Conservation (phyloP, 495 filamentous ascomycete genomes). For the Penicillium canariense region DNA sequence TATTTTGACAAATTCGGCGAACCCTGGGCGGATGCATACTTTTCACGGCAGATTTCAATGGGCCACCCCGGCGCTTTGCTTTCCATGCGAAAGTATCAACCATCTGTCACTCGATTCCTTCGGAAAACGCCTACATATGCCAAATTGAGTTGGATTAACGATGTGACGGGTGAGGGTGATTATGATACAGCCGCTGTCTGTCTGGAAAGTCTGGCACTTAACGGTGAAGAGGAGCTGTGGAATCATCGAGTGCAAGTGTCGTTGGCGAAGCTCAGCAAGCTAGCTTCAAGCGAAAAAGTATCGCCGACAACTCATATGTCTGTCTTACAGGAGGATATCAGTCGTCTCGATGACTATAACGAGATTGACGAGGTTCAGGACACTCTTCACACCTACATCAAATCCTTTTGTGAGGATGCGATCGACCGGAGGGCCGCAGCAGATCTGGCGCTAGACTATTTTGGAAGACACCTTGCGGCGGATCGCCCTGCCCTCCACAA, state of each 20-base stretch:
- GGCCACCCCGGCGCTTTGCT: slow-evolving; percentile 66
- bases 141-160: slow-evolving; percentile 92
- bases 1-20: slow-evolving; percentile 75
- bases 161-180: slow-evolving; percentile 69
- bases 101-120: slow-evolving; percentile 71
- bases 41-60: slow-evolving; percentile 67
- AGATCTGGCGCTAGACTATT: slow-evolving; percentile 68
- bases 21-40: slow-evolving; percentile 75
- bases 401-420: slow-evolving; percentile 57
- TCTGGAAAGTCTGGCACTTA: slow-evolving; percentile 61
- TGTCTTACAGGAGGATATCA: slow-evolving; percentile 33
- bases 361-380: slow-evolving; percentile 72
- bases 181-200: slow-evolving; percentile 66
- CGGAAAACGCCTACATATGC: slow-evolving; percentile 63
- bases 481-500: slow-evolving; percentile 61
- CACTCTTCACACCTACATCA: slow-evolving; percentile 59
- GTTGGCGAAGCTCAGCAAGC: slow-evolving; percentile 73
- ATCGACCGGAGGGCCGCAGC: slow-evolving; percentile 76
- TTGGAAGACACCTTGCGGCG: slow-evolving; percentile 53
- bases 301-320: slow-evolving; percentile 15
- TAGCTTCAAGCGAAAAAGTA: slow-evolving; percentile 55
- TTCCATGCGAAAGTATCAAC: slow-evolving; percentile 58
- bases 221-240: slow-evolving; percentile 74
- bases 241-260: slow-evolving; percentile 88
- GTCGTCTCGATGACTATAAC: slow-evolving; percentile 56